Evolutionary conservation across 768 basidiomycete species (phyloP).

Genomic region (Suillus cothurnatus): DNA sequence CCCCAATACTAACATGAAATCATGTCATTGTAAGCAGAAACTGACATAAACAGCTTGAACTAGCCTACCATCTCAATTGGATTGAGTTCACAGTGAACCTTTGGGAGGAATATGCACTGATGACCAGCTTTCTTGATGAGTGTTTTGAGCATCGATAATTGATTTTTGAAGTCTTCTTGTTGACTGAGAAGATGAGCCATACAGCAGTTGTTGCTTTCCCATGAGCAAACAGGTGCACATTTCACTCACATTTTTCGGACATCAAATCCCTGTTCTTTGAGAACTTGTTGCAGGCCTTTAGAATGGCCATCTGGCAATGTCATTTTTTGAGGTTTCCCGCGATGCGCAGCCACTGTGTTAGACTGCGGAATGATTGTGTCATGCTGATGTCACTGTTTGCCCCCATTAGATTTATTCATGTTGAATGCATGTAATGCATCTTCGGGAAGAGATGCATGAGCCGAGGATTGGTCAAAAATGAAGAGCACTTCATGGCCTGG

Average conservation of each 20-base stretch:
- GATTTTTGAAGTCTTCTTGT: constrained; percentile 32
- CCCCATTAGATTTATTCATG: constrained; percentile 27
- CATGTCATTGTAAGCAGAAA: background rate
- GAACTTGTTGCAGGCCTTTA: constrained; percentile 12
- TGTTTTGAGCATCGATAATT: constrained; percentile 25
- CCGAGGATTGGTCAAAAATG: constrained; percentile 17
- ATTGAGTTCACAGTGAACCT: constrained; percentile 42
- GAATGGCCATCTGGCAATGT: constrained; percentile 29
- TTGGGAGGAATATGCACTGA: constrained; percentile 33
- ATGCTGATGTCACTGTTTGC: constrained; percentile 22
- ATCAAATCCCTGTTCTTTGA: constrained; percentile 42
- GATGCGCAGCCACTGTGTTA: constrained; percentile 14
- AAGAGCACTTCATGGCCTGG: constrained; percentile 26
- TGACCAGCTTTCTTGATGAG: constrained; percentile 28
- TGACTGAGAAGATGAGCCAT: constrained; percentile 28
- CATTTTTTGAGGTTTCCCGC: constrained; percentile 37
- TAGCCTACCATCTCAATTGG: constrained; percentile 19
- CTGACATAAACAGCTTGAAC: too few species aligned
- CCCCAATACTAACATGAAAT: background rate
- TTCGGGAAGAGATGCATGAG: constrained; percentile 11
- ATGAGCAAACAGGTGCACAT: constrained; percentile 30
- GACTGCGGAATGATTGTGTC: constrained; percentile 26
- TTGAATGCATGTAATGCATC: constrained; percentile 28
- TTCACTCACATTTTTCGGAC: constrained; percentile 34
- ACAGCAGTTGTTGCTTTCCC: constrained; percentile 24